Percentiles rank a stretch among this genome's conserved stretches.
Conservation (phyloP, 179 eudicot species). For the Dionaea muscipula region DNA sequence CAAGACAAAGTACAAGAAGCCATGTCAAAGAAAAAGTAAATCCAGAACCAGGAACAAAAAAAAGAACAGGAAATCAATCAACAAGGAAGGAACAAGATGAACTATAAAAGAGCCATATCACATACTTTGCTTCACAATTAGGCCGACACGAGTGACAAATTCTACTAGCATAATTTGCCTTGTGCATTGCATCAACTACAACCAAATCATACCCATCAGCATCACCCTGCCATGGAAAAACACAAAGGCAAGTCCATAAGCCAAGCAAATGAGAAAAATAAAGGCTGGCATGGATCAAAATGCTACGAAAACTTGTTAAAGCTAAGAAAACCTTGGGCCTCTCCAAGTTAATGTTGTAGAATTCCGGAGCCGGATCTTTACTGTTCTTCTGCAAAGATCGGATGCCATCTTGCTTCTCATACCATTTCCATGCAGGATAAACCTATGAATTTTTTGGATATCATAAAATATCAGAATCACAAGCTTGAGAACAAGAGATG, state of each 20-base stretch:
- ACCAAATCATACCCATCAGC: constrained; percentile 98
- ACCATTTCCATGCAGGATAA: constrained; percentile 99
- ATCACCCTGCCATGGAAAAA: constrained; percentile 59
- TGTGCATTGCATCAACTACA: constrained; percentile 99
- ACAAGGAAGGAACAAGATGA: background rate
- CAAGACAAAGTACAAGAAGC: no score
- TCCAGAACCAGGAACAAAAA: no score
- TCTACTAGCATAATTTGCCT: constrained; percentile 97
- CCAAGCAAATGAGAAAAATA: background rate
- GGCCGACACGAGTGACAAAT: constrained; percentile 97
- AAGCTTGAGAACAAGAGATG: background rate
- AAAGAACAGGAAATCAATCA: no score
- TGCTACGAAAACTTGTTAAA: background rate
- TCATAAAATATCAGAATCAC: background rate
- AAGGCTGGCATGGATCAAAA: background rate
- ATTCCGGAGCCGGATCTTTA: constrained; percentile 91
- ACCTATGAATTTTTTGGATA: constrained; percentile 30
- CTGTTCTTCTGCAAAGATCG: constrained; percentile 77
- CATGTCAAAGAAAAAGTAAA: no score
- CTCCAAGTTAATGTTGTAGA: constrained; percentile 91
- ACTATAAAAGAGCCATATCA: constrained; percentile 8
- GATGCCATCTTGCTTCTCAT: constrained; percentile 95
- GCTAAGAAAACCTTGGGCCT: constrained; percentile 72
- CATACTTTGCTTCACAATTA: constrained; percentile 98
- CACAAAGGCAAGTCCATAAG: background rate